Evolutionary conservation across 208 protist genomes (phyloP), one percentile per base, ranked within the genome.

Genomic region (Acanthamoeba lenticulata): DNA sequence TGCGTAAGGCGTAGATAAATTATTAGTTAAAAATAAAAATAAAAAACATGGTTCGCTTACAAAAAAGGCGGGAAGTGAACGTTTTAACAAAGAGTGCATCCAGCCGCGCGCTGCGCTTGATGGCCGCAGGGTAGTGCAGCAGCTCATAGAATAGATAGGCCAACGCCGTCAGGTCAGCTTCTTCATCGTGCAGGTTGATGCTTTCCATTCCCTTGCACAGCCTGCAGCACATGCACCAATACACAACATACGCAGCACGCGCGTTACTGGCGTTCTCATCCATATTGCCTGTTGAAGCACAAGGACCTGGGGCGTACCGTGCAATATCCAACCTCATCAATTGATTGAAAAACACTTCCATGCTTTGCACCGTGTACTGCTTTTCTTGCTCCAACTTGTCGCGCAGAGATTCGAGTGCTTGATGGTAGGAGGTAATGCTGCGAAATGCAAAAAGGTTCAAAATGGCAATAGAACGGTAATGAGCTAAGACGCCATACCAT

Each of bases 91-190:
- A 49, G 38, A 91, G 29, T 5, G 29, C 44, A 38, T 44, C 69
- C 36, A 91, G 32, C 1, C n/a, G 55, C 4, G 49, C 34, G 52
- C 38, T 49, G 38, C 42, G 44, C 21, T 38, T 47, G 19, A 91
- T 38, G 34, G 55, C 21, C 27, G 21, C 13, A 17, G 85, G 85
- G 32, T 72, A 91, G 60, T 69, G 47, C 17, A 91, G 40, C 34
- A 91, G 65, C 40, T 91, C 85, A 32, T 91, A 91, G 52, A 91
- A 91, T 24, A 91, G 85, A n/a, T 49, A 34, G 2, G 55, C 52
- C 27, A 91, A 52, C 21, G 55, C 32, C 27, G 3, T 6, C 0
- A 91, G 52, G 29, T 91, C 85, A 2, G 85, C 85, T 17, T 69
- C 40, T 27, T 91, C 85, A 9, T 69, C 11, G 19, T 13, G 19